Evolutionary conservation across 2,329 filamentous ascomycete genomes (phyloP).

Genomic region (Eurotiales sp.): DNA sequence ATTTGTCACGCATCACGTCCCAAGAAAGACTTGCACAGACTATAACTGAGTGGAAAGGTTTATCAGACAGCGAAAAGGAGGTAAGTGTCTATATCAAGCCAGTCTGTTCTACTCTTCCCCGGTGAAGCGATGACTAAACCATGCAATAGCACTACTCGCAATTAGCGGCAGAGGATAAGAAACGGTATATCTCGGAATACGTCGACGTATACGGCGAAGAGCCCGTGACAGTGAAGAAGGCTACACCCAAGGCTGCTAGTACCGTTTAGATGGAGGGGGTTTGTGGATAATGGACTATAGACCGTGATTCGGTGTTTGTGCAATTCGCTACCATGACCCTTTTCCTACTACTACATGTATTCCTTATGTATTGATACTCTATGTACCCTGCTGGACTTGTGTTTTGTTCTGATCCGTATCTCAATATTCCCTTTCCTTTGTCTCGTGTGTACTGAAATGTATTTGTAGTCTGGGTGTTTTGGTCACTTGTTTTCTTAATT

Average conservation of each 20-base stretch:
- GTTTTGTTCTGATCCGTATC: neutral
- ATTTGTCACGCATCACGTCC: slow-evolving; percentile 46
- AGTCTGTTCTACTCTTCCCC: too few species aligned
- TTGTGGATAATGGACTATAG: neutral
- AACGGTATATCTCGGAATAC: slow-evolving; percentile 34
- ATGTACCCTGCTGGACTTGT: neutral
- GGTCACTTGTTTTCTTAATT: too few species aligned
- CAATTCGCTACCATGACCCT: neutral
- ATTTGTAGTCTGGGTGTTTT: slow-evolving; percentile 12
- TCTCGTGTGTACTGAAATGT: slow-evolving; percentile 9
- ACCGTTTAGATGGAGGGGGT: neutral
- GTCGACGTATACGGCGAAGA: slow-evolving; percentile 34
- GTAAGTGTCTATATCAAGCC: too few species aligned
- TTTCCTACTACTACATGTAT: neutral
- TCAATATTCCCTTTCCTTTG: neutral
- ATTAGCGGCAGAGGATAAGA: slow-evolving; percentile 23
- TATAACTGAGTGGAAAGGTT: slow-evolving; percentile 23
- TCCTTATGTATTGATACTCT: neutral
- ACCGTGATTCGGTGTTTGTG: neutral
- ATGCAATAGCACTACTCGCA: slow-evolving; percentile 23
- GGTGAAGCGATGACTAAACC: neutral
- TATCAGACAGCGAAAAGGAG: slow-evolving; percentile 33
- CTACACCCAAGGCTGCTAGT: neutral
- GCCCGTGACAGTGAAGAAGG: slow-evolving; percentile 8
- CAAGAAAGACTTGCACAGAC: slow-evolving; percentile 30